These are phyloP conservation scores for Helicocarpus griseus DNA, from an alignment of 2,329 filamentous ascomycete species.

Conservation along the genomic window DNA sequence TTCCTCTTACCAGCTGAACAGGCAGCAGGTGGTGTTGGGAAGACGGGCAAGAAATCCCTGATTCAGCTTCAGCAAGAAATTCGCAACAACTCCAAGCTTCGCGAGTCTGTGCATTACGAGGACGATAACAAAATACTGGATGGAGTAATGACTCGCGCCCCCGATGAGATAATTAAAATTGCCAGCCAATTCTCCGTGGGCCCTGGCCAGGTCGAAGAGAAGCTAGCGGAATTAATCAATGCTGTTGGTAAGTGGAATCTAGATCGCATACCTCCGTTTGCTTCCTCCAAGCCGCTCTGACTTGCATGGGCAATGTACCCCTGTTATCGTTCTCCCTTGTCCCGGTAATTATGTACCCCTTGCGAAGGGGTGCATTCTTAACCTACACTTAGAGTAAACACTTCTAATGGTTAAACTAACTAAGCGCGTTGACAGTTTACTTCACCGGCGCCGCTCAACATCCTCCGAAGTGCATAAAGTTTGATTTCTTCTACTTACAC, in stretches of 20 bases:
- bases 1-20: constrained; percentile 41
- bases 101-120: constrained; percentile 39
- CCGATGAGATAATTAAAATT: constrained; percentile 52
- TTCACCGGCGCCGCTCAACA: constrained; percentile 54
- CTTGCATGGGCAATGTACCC: neutral
- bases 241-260: constrained; percentile 36
- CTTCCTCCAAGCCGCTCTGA: too few relatives aligned
- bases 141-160: constrained; percentile 55
- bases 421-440: constrained; percentile 31
- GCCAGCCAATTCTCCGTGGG: constrained; percentile 50
- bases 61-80: constrained; percentile 54
- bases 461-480: constrained; percentile 56
- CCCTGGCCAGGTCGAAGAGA: constrained; percentile 47
- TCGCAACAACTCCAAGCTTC: constrained; percentile 47
- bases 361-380: too few relatives aligned
- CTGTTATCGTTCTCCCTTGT: neutral
- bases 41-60: constrained; percentile 34
- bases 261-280: neutral
- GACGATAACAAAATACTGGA: constrained; percentile 58
- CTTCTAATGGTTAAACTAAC: too few relatives aligned
- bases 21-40: constrained; percentile 22
- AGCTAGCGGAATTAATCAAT: constrained; percentile 62
- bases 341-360: neutral
- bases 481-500: constrained; percentile 81
- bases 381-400: too few relatives aligned